Evolutionary conservation across 257 asterid genomes (phyloP).

Genomic region (Ajuga chamaepitys): DNA sequence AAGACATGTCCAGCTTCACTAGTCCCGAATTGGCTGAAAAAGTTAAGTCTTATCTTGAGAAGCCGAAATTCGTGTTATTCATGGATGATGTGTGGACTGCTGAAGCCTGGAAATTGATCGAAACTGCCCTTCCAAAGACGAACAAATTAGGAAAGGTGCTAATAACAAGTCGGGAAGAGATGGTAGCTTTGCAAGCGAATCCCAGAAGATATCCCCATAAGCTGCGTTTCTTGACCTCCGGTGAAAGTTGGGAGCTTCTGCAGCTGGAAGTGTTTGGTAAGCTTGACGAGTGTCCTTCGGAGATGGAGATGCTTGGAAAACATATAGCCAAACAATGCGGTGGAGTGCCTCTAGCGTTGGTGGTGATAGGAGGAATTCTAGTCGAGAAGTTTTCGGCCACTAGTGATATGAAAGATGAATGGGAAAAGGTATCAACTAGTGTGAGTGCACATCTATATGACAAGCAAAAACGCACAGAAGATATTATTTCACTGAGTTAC

Average conservation of each 20-base stretch:
- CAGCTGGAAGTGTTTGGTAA: conserved; percentile 33
- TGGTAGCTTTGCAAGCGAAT: conserved; percentile 27
- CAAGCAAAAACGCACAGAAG: neutral
- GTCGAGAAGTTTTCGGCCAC: neutral
- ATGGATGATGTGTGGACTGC: conserved; percentile 45
- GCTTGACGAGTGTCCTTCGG: conserved; percentile 12
- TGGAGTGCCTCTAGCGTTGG: conserved; percentile 46
- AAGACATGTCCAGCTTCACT: neutral
- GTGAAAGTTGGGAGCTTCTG: conserved; percentile 44
- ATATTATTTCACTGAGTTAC: conserved; percentile 36
- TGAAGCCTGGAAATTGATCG: conserved; percentile 25
- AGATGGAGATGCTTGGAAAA: conserved; percentile 14
- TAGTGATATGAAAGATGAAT: conserved; percentile 3
- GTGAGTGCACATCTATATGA: conserved; percentile 7
- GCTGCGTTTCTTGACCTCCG: conserved; percentile 16
- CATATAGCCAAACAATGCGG: conserved; percentile 31
- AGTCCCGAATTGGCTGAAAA: conserved; percentile 15
- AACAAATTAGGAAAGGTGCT: conserved; percentile 26
- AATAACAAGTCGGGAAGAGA: conserved; percentile 27
- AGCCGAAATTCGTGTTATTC: conserved; percentile 27
- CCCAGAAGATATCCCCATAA: conserved; percentile 16
- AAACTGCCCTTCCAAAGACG: conserved; percentile 22
- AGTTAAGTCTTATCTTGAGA: conserved; percentile 1
- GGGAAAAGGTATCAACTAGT: conserved; percentile 20
- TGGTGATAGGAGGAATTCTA: conserved; percentile 30